Percentiles rank a stretch among this genome's conserved stretches.
These are phyloP conservation scores for Oryza meyeriana DNA, from an alignment of 176 grass and related monocot genomes.

Conservation along the genomic window DNA sequence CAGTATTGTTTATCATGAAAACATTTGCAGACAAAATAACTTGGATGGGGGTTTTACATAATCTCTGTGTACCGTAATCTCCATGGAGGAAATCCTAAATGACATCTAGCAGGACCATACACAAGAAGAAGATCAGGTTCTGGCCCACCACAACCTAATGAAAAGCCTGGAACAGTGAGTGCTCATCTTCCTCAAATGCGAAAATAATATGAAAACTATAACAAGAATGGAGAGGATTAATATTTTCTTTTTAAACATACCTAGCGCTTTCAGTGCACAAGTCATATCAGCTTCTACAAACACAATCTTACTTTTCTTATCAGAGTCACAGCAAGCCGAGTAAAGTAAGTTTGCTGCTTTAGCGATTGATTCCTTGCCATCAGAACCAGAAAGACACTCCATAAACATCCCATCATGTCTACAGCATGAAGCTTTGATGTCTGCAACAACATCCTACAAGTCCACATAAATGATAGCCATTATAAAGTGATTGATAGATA, in stretches of 20 bases:
- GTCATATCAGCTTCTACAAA: constrained; percentile 59
- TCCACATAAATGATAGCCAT: constrained; percentile 18
- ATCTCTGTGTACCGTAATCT: constrained; percentile 82
- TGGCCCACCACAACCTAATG: constrained; percentile 49
- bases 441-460: constrained; percentile 47
- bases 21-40: not conserved
- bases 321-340: constrained; percentile 31
- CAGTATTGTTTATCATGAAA: not conserved
- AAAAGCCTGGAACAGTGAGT: constrained; percentile 9
- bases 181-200: not conserved
- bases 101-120: constrained; percentile 65
- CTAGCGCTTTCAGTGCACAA: constrained; percentile 55
- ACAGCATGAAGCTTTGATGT: constrained; percentile 27
- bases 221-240: not conserved
- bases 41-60: constrained; percentile 39
- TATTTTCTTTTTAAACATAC: constrained; percentile 26
- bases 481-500: constrained; percentile 6
- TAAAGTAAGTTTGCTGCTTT: constrained; percentile 77
- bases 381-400: constrained; percentile 60
- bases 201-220: not conserved
- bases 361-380: constrained; percentile 77
- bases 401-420: constrained; percentile 38
- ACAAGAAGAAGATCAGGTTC: constrained; percentile 85
- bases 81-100: constrained; percentile 88
- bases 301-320: not conserved